Evolutionary conservation across 2,329 filamentous ascomycete genomes (phyloP).

Genomic region (Epichloe brachyelytri): DNA sequence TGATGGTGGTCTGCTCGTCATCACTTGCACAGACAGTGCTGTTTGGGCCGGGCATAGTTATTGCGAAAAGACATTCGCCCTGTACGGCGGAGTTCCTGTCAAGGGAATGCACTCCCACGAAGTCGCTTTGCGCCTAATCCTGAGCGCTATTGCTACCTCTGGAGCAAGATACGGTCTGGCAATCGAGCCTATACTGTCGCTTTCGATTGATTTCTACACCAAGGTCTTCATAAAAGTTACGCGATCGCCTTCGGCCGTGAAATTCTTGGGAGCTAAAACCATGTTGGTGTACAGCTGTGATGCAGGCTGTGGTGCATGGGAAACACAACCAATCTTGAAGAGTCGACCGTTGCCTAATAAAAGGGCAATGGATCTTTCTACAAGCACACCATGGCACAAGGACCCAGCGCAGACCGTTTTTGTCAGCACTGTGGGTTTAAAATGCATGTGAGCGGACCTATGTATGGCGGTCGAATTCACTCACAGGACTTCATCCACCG

Average conservation of each 20-base stretch:
- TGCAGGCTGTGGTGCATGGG: conserved; percentile 81
- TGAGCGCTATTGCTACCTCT: conserved; percentile 67
- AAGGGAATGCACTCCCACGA: conserved; percentile 84
- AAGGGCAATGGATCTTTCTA: conserved; percentile 57
- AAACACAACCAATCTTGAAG: conserved; percentile 63
- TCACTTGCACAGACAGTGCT: conserved; percentile 92
- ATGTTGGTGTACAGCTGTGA: conserved; percentile 93
- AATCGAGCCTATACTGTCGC: conserved; percentile 80
- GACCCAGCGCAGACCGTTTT: conserved; percentile 48
- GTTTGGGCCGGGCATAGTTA: conserved; percentile 94
- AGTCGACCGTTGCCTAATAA: conserved; percentile 57
- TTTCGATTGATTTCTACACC: conserved; percentile 93
- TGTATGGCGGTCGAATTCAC: conserved; percentile 88
- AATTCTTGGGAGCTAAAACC: conserved; percentile 78
- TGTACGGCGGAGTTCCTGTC: conserved; percentile 84
- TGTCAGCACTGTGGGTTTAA: conserved; percentile 80
- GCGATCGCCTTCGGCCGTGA: conserved; percentile 73
- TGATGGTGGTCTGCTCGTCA: conserved; percentile 81
- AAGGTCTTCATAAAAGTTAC: conserved; percentile 76
- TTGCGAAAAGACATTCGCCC: conserved; percentile 79
- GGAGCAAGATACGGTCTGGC: conserved; percentile 77
- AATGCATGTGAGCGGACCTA: conserved; percentile 81
- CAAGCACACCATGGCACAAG: conserved; percentile 66
- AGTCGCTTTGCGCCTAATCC: conserved; percentile 71
- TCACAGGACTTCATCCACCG: conserved; percentile 69